Percentiles rank a stretch among this genome's conserved stretches.
Conservation (phyloP, 441 rosid species). For the Mallotus japonicus region DNA sequence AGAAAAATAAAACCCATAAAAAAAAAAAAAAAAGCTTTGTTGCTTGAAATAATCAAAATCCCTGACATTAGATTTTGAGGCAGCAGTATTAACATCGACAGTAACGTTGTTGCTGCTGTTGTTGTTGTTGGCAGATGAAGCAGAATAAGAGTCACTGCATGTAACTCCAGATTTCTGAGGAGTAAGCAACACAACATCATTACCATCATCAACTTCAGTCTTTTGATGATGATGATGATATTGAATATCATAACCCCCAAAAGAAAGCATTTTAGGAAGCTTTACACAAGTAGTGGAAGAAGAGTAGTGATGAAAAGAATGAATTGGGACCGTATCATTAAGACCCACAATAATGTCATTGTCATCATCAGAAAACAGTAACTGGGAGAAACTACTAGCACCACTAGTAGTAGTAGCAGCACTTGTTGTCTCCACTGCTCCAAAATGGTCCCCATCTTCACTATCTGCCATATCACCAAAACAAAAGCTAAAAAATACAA, state of each 20-base stretch:
- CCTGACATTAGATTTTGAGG: constrained; percentile 38
- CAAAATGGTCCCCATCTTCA: constrained; percentile 39
- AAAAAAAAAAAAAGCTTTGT: background rate
- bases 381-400: constrained; percentile 55
- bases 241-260: constrained; percentile 37
- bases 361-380: constrained; percentile 46
- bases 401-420: background rate
- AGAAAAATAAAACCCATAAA: background rate
- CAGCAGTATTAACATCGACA: constrained; percentile 13
- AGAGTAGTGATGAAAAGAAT: constrained; percentile 19
- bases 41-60: background rate
- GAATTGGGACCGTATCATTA: constrained; percentile 22
- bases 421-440: background rate
- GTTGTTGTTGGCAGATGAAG: constrained; percentile 28
- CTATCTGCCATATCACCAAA: constrained; percentile 39
- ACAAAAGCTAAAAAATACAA: background rate
- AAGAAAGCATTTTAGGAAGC: constrained; percentile 72
- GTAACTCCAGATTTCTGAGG: constrained; percentile 38
- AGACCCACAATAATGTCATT: constrained; percentile 25
- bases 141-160: constrained; percentile 43
- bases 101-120: background rate
- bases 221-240: background rate
- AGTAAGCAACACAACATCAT: constrained; percentile 22
- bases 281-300: constrained; percentile 15
- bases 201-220: background rate